Evolutionary conservation across 176 grass and related monocot species (phyloP).

Genomic region (Aechmea fasciata): DNA sequence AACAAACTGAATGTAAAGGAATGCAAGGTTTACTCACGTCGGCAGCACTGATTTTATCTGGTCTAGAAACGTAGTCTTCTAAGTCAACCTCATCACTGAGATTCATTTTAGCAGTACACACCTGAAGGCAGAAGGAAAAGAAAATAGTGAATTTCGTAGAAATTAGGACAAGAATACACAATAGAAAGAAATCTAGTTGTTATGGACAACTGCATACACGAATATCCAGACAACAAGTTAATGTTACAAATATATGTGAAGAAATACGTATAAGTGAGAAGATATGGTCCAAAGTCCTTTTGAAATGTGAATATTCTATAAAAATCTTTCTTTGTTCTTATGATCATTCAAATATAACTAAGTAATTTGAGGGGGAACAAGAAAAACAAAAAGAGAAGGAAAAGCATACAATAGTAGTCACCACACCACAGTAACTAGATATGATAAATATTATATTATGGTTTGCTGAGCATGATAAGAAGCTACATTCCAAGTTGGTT

Average conservation of each 20-base stretch:
- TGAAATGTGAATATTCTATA: not conserved
- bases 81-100: slow-evolving; percentile 91
- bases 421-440: no score
- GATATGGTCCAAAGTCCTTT: not conserved
- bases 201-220: not conserved
- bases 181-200: not conserved
- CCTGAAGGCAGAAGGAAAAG: slow-evolving; percentile 26
- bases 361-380: no score
- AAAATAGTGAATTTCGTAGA: not conserved
- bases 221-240: no score
- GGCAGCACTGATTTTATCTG: slow-evolving; percentile 97
- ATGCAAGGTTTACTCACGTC: slow-evolving; percentile 44
- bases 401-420: no score
- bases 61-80: slow-evolving; percentile 92
- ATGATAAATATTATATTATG: no score
- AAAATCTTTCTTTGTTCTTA: no score
- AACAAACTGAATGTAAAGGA: not conserved
- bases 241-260: no score
- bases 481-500: no score
- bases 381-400: no score
- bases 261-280: no score
- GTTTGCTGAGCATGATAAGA: no score
- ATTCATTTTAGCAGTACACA: slow-evolving; percentile 97
- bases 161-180: not conserved
- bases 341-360: no score